Conservation (phyloP, 805 yeast genomes). For the Ogataea glucozyma region DNA sequence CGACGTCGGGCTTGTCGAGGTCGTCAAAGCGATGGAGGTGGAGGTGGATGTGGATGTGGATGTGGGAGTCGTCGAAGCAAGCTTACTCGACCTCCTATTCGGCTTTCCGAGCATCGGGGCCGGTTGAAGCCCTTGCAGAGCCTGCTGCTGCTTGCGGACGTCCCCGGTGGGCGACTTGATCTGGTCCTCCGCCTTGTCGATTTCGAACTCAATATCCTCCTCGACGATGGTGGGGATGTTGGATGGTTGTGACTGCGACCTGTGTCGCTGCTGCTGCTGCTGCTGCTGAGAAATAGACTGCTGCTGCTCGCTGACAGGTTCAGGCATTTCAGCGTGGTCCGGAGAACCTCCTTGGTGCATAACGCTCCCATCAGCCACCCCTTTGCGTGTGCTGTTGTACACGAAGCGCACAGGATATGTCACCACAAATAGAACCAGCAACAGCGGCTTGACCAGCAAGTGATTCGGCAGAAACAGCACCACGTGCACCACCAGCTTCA, state of each 20-base stretch:
- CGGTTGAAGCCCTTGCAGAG: constrained; percentile 9
- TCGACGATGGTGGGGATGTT: constrained; percentile 34
- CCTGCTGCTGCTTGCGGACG: constrained; percentile 4
- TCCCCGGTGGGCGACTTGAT: constrained; percentile 36
- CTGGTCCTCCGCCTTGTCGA: constrained; percentile 34
- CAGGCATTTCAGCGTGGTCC: not conserved
- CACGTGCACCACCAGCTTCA: constrained; percentile 28
- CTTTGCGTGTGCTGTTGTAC: not conserved
- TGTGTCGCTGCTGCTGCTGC: constrained; percentile 1
- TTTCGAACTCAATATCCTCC: constrained; percentile 38
- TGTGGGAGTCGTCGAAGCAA: constrained; percentile 1
- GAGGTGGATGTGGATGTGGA: constrained; percentile 2
- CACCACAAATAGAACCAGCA: constrained; percentile 49
- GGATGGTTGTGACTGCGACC: constrained; percentile 9
- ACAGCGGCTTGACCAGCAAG: constrained; percentile 53
- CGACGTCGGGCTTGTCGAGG: constrained; percentile 1
- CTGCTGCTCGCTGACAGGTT: too few species aligned
- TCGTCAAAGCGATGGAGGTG: too few species aligned
- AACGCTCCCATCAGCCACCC: too few species aligned
- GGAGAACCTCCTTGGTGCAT: too few species aligned
- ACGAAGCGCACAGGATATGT: constrained; percentile 55
- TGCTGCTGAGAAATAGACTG: too few species aligned
- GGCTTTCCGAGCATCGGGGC: not conserved
- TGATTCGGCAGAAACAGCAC: constrained; percentile 51
- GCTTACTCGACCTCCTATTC: too few species aligned